Percentiles rank a stretch among this genome's conserved stretches.
These are phyloP conservation scores for Dichotomocladium elegans DNA, from an alignment of 371 early-diverging fungal species.

Conservation along the genomic window DNA sequence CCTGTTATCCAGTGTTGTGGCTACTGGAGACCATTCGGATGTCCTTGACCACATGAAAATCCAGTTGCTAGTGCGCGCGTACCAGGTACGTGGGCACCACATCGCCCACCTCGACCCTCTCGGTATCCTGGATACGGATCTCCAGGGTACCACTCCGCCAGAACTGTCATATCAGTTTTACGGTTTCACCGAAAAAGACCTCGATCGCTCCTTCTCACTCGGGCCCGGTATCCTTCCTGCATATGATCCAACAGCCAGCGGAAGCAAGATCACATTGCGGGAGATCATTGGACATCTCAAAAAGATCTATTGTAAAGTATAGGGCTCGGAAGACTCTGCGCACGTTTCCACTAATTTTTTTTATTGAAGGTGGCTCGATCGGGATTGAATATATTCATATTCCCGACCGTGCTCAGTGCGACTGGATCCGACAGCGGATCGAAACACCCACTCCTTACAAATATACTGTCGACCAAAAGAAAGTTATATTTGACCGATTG, in stretches of 20 bases:
- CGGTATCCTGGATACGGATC: slow-evolving; percentile 71
- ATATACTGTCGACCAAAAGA: slow-evolving; percentile 85
- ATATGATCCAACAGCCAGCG: slow-evolving; percentile 60
- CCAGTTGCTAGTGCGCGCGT: slow-evolving; percentile 95
- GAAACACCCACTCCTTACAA: slow-evolving; percentile 87
- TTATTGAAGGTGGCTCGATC: slow-evolving; percentile 67
- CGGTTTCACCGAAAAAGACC: slow-evolving; percentile 90
- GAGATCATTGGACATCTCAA: slow-evolving; percentile 84
- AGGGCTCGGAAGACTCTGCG: no score
- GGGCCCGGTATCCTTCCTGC: slow-evolving; percentile 95
- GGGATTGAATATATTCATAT: slow-evolving; percentile 98
- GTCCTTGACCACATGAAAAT: slow-evolving; percentile 97
- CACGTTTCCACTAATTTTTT: background rate
- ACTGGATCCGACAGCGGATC: slow-evolving; percentile 92
- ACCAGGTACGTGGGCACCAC: slow-evolving; percentile 96
- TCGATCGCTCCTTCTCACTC: slow-evolving; percentile 86
- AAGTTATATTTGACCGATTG: slow-evolving; percentile 89
- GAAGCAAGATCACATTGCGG: slow-evolving; percentile 75
- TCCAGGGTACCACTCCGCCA: slow-evolving; percentile 59
- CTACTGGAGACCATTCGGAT: slow-evolving; percentile 33
- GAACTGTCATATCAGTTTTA: slow-evolving; percentile 88
- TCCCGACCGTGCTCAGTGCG: slow-evolving; percentile 91
- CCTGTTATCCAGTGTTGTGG: slow-evolving; percentile 40
- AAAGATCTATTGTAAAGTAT: slow-evolving; percentile 79
- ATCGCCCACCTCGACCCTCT: slow-evolving; percentile 93